phyloP scores from a whole-genome alignment of 1,284 basidiomycete species.

The Bjerkandera adusta region DNA sequence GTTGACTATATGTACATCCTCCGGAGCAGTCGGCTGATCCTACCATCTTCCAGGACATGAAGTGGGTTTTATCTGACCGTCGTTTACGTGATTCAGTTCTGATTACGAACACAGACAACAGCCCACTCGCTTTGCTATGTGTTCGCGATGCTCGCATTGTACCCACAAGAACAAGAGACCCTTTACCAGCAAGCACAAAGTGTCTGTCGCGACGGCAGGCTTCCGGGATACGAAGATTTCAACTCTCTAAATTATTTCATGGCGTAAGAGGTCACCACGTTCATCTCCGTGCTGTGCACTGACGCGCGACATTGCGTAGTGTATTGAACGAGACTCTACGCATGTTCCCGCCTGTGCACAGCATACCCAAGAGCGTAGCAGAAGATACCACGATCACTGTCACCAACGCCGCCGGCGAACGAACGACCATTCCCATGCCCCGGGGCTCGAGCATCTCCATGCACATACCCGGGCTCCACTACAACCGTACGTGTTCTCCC shows the following conservation, averaged over 20 bases:
- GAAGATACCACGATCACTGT: constrained; percentile 45
- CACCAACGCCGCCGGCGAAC: constrained; percentile 39
- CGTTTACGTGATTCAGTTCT: constrained; percentile 23
- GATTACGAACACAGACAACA: constrained; percentile 44
- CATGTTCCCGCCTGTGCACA: constrained; percentile 51
- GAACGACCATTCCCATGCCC: constrained; percentile 41
- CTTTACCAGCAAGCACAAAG: constrained; percentile 50
- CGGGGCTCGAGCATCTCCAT: constrained; percentile 41
- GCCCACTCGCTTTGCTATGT: constrained; percentile 57
- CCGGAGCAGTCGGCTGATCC: not conserved
- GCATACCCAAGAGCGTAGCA: constrained; percentile 48
- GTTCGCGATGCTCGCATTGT: constrained; percentile 48
- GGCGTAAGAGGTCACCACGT: not conserved
- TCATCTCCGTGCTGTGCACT: not conserved
- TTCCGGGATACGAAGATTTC: constrained; percentile 31
- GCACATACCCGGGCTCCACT: constrained; percentile 43
- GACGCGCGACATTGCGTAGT: constrained; percentile 30
- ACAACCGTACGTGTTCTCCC: constrained; percentile 27
- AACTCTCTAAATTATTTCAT: not conserved
- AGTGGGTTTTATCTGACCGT: constrained; percentile 26
- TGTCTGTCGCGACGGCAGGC: constrained; percentile 38
- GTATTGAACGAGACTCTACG: constrained; percentile 61
- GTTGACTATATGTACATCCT: not conserved
- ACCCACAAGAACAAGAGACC: constrained; percentile 62
- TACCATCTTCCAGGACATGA: constrained; percentile 41